These are phyloP conservation scores for Neostapfia colusana DNA, from an alignment of 176 grass and related monocot species.

Conservation along the genomic window DNA sequence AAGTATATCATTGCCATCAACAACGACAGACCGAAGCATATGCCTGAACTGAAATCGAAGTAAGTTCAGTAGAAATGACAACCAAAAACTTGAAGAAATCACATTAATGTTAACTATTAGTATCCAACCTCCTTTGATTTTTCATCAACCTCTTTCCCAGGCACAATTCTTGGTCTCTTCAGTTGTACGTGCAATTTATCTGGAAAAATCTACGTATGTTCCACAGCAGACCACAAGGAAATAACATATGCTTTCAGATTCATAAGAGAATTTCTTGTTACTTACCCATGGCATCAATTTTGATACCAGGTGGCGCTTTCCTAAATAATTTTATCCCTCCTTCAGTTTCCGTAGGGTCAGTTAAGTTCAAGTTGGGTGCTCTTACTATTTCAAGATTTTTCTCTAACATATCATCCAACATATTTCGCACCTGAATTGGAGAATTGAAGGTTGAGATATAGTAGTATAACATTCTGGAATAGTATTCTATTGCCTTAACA, in stretches of 20 bases:
- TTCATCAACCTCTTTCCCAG: slow-evolving; percentile 57
- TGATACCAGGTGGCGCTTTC: slow-evolving; percentile 76
- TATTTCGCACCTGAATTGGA: slow-evolving; percentile 64
- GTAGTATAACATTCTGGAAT: neutral
- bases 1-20: slow-evolving; percentile 71
- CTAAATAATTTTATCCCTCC: slow-evolving; percentile 80
- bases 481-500: neutral
- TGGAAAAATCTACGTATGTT: slow-evolving; percentile 50
- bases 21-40: slow-evolving; percentile 62
- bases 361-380: slow-evolving; percentile 37
- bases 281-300: slow-evolving; percentile 57
- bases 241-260: slow-evolving; percentile 1
- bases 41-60: slow-evolving; percentile 65
- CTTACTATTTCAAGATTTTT: slow-evolving; percentile 72
- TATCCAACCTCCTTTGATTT: slow-evolving; percentile 88
- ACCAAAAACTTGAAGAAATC: slow-evolving; percentile 20
- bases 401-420: slow-evolving; percentile 82
- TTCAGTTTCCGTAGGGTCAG: slow-evolving; percentile 41
- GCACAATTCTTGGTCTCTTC: slow-evolving; percentile 79
- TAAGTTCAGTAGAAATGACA: neutral
- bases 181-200: slow-evolving; percentile 57
- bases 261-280: neutral
- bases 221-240: slow-evolving; percentile 24
- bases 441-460: slow-evolving; percentile 25
- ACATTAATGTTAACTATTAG: neutral